These are phyloP conservation scores for Ophiostoma perfectum DNA, from an alignment of 2,329 filamentous ascomycete genomes.

Conservation along the genomic window DNA sequence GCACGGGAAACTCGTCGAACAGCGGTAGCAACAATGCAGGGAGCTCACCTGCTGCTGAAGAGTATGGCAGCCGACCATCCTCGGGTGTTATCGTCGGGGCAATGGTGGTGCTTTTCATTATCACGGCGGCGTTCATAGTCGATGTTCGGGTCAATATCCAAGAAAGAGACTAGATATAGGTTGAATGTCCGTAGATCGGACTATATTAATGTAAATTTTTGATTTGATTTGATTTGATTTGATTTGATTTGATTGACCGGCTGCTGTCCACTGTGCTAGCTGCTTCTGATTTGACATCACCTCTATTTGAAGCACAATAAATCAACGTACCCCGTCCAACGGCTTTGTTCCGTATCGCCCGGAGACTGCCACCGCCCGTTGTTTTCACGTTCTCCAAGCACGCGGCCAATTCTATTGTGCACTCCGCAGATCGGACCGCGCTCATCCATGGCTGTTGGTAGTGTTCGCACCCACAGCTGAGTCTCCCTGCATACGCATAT, in stretches of 20 bases:
- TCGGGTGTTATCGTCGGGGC: slow-evolving; percentile 4
- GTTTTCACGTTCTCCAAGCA: not conserved
- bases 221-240: not conserved
- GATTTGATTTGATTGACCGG: not conserved
- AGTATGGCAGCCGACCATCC: not conserved
- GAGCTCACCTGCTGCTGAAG: not conserved
- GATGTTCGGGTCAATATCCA: slow-evolving; percentile 17
- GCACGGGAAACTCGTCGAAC: not conserved
- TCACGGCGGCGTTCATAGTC: slow-evolving; percentile 16
- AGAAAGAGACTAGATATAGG: not conserved
- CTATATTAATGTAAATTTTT: not conserved
- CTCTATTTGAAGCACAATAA: not conserved
- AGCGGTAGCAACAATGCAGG: no score
- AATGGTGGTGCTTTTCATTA: slow-evolving; percentile 11
- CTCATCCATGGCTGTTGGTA: not conserved
- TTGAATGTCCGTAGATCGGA: not conserved
- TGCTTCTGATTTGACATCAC: no score
- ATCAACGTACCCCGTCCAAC: not conserved
- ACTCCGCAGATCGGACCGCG: not conserved
- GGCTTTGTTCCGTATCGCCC: slow-evolving; percentile 1
- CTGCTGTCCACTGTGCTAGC: no score
- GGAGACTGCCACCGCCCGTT: not conserved
- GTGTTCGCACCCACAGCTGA: not conserved
- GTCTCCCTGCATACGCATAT: not conserved
- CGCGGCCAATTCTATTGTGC: not conserved